Conservation (phyloP, 2,329 filamentous ascomycete genomes). For the Fusarium proliferatum region DNA sequence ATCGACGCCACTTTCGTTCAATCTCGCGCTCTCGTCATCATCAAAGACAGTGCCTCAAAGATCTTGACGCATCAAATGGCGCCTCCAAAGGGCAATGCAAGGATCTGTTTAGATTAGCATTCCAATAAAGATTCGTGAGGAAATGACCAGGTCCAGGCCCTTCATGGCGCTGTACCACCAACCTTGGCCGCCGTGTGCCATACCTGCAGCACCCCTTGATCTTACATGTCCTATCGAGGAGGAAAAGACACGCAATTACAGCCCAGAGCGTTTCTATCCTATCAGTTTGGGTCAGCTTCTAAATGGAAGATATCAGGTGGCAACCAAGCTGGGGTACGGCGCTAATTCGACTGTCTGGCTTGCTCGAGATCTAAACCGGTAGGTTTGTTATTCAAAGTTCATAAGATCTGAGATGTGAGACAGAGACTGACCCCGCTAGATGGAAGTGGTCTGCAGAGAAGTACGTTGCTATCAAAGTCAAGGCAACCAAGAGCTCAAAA, state of each 20-base stretch:
- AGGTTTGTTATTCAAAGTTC: neutral
- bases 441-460: constrained; percentile 10
- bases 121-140: neutral
- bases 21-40: neutral
- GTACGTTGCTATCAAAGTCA: constrained; percentile 41
- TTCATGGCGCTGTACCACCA: neutral
- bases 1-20: neutral
- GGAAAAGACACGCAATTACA: constrained; percentile 32
- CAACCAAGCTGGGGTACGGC: constrained; percentile 38
- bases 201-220: constrained; percentile 29
- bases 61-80: neutral
- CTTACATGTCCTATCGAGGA: constrained; percentile 19
- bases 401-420: no score
- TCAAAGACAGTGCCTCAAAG: neutral
- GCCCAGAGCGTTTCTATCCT: constrained; percentile 29
- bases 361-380: constrained; percentile 27
- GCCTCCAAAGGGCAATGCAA: fast-evolving
- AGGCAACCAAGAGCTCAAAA: neutral
- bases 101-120: neutral
- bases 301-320: constrained; percentile 32
- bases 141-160: neutral
- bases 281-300: constrained; percentile 27
- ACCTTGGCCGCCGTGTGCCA: constrained; percentile 10
- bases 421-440: fast-evolving
- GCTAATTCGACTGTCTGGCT: constrained; percentile 42